These are phyloP conservation scores for Ustilago curta DNA, from an alignment of 1,284 basidiomycete genomes.

Conservation along the genomic window DNA sequence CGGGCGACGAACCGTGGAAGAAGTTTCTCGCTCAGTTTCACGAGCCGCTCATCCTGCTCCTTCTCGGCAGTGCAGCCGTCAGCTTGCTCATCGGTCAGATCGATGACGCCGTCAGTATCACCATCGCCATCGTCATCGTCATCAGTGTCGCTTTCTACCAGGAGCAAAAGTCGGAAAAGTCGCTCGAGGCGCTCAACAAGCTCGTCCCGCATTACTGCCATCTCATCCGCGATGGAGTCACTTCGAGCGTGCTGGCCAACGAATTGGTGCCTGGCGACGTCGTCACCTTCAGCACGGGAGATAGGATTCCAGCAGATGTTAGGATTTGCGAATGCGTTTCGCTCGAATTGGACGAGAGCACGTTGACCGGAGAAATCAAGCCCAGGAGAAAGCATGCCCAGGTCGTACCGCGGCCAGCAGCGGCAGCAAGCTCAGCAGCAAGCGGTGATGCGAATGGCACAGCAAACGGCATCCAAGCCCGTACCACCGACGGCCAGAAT, in stretches of 20 bases:
- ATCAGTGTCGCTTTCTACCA: constrained; percentile 95
- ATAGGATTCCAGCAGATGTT: constrained; percentile 92
- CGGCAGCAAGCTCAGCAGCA: background rate
- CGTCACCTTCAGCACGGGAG: constrained; percentile 85
- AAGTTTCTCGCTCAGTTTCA: constrained; percentile 95
- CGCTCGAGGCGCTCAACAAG: constrained; percentile 92
- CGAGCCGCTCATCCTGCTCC: constrained; percentile 89
- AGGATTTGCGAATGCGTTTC: constrained; percentile 82
- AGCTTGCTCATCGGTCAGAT: constrained; percentile 91
- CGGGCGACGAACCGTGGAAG: constrained; percentile 81
- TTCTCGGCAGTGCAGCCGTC: constrained; percentile 87
- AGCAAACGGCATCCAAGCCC: constrained; percentile 6
- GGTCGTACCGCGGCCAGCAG: constrained; percentile 64
- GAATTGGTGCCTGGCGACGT: constrained; percentile 95
- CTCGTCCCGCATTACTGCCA: constrained; percentile 96
- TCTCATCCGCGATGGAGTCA: constrained; percentile 77
- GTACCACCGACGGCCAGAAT: constrained; percentile 1
- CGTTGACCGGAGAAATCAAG: constrained; percentile 91
- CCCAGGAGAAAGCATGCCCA: constrained; percentile 79
- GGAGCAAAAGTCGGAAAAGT: constrained; percentile 93
- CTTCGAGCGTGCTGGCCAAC: constrained; percentile 82
- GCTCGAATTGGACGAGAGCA: constrained; percentile 94
- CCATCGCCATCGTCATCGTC: constrained; percentile 91
- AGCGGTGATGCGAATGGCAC: background rate
- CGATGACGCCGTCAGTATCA: constrained; percentile 93